These are phyloP conservation scores for Nidularia sp. DNA, from an alignment of 768 basidiomycete species.

Conservation along the genomic window DNA sequence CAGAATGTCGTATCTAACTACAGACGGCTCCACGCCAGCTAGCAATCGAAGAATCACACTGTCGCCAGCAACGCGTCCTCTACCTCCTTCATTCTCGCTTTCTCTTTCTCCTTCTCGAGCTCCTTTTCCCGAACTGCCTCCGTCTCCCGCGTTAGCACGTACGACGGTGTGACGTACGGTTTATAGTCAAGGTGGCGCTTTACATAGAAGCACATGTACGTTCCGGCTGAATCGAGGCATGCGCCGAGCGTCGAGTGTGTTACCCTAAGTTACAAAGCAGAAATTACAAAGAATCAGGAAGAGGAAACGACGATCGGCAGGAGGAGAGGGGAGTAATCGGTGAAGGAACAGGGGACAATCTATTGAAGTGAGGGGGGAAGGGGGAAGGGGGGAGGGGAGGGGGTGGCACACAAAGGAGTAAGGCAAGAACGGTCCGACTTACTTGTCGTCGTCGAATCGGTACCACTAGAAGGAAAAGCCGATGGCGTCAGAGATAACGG, in stretches of 20 bases:
- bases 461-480: slow-evolving; percentile 62
- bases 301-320: not conserved
- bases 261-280: slow-evolving; percentile 41
- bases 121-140: slow-evolving; percentile 58
- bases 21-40: not conserved
- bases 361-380: too few relatives aligned
- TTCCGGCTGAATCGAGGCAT: slow-evolving; percentile 60
- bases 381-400: too few relatives aligned
- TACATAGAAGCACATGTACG: slow-evolving; percentile 96
- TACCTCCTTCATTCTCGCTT: slow-evolving; percentile 53
- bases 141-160: slow-evolving; percentile 60
- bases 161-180: slow-evolving; percentile 62
- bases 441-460: slow-evolving; percentile 94
- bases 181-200: slow-evolving; percentile 87
- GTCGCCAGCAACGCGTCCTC: slow-evolving; percentile 63
- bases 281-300: not conserved
- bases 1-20: too few relatives aligned
- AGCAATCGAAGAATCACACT: slow-evolving; percentile 18
- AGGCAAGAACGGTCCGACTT: slow-evolving; percentile 12
- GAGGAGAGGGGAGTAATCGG: slow-evolving; percentile 8
- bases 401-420: too few relatives aligned
- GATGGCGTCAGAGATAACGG: not conserved
- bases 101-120: slow-evolving; percentile 35
- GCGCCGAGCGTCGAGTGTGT: slow-evolving; percentile 63
- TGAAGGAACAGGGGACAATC: not conserved